These are phyloP conservation scores for Sorghum bicolor DNA, from an alignment of 176 grass and related monocot species.

Conservation along the genomic window Sorghum_bicolor_NCBIv3 NC_012870.2:78141501-78142000, in stretches of 20 bases:
- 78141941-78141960: conserved; percentile 83
- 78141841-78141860: conserved; percentile 69
- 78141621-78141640: conserved; percentile 76
- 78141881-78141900: conserved; percentile 95
- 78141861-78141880: conserved; percentile 89
- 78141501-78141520: conserved; percentile 76
- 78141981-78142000: conserved; percentile 97
- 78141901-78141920: conserved; percentile 82
- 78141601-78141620: conserved; percentile 77
- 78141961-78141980: conserved; percentile 81
- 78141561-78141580: conserved; percentile 53
- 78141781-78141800: conserved; percentile 87
- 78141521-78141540: conserved; percentile 26
- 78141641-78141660: conserved; percentile 67
- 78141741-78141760: conserved; percentile 79
- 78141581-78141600: conserved; percentile 84
- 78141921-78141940: conserved; percentile 83
- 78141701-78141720: conserved; percentile 75
- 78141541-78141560: conserved; percentile 38
- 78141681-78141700: conserved; percentile 83
- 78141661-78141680: conserved; percentile 83
- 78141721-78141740: conserved; percentile 80
- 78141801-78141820: conserved; percentile 76
- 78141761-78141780: conserved; percentile 86
- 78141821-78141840: conserved; percentile 88